phyloP scores from a whole-genome alignment of 768 basidiomycete genomes.

The Chalciporus pseudorubinellus region DNA sequence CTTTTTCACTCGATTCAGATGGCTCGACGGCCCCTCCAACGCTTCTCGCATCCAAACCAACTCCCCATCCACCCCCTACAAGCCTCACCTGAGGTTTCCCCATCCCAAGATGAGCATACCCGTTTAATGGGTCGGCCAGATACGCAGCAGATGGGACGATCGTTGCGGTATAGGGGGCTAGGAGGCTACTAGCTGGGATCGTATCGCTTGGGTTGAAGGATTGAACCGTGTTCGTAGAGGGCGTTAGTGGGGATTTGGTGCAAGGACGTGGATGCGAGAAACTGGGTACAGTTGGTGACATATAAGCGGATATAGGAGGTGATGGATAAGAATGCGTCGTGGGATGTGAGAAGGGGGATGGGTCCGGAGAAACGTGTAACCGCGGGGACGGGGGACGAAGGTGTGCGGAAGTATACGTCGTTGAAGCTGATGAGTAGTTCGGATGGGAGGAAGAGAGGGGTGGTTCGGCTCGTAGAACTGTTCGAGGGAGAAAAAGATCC shows the following conservation, averaged over 20 bases:
- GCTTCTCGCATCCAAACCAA: constrained; percentile 78
- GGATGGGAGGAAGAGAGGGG: constrained; percentile 12
- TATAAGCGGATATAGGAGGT: constrained; percentile 25
- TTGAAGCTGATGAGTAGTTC: constrained; percentile 6
- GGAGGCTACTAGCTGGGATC: constrained; percentile 51
- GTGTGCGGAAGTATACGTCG: constrained; percentile 25
- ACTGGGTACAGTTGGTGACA: constrained; percentile 20
- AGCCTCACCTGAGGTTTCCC: constrained; percentile 84
- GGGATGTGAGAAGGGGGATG: constrained; percentile 17
- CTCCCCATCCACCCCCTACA: constrained; percentile 69
- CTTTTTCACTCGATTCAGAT: constrained; percentile 21
- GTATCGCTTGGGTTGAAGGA: constrained; percentile 50
- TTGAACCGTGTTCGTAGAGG: constrained; percentile 38
- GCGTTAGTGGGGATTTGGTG: constrained; percentile 31
- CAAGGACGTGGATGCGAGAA: constrained; percentile 16
- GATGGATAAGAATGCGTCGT: constrained; percentile 27
- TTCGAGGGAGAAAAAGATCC: constrained; percentile 21
- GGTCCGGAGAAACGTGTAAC: constrained; percentile 24
- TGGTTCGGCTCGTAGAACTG: constrained; percentile 20
- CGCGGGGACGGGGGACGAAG: constrained; percentile 30
- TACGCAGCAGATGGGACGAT: constrained; percentile 69
- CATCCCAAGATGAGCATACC: constrained; percentile 79
- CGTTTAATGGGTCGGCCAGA: constrained; percentile 77
- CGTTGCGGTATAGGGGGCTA: constrained; percentile 62
- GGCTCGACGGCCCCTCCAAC: constrained; percentile 47